A percentile compares a stretch with the other conserved stretches of the same genome.
Evolutionary conservation across 768 basidiomycete species (phyloP).

Genomic region (Lactarius indigo): DNA sequence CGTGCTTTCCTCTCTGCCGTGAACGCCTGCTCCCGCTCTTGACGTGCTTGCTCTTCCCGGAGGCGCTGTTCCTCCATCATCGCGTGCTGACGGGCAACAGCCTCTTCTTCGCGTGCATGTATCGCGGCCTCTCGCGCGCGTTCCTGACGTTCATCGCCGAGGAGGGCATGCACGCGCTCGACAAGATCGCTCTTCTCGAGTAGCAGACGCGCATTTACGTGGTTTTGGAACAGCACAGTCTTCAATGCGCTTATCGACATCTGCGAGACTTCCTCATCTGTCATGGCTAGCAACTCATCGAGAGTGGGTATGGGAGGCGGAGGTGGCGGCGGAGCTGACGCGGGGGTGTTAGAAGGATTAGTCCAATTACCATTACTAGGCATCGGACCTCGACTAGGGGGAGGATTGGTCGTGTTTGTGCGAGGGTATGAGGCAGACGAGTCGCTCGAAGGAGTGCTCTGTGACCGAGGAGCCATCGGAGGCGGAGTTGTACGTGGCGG

Average conservation of each 20-base stretch:
- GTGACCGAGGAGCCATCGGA: conserved; percentile 11
- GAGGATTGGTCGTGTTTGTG: conserved; percentile 1
- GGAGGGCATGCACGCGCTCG: conserved; percentile 55
- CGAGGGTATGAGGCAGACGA: neutral
- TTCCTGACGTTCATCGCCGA: conserved; percentile 61
- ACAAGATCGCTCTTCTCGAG: conserved; percentile 91
- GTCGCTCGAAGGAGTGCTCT: neutral
- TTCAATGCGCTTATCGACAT: conserved; percentile 76
- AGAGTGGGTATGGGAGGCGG: conserved; percentile 51
- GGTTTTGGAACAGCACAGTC: conserved; percentile 74
- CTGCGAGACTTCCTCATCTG: conserved; percentile 49
- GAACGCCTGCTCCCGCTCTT: conserved; percentile 19
- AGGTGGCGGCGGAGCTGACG: conserved; percentile 16
- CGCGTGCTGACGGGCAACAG: conserved; percentile 18
- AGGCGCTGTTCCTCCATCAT: conserved; percentile 31
- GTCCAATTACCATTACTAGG: conserved; percentile 8
- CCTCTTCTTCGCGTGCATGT: conserved; percentile 33
- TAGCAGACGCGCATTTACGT: conserved; percentile 58
- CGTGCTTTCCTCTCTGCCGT: neutral
- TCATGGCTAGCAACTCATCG: conserved; percentile 62
- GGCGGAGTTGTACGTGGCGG: conserved; percentile 24
- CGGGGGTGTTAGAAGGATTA: neutral
- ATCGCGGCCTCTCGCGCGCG: conserved; percentile 45
- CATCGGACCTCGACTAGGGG: conserved; percentile 2
- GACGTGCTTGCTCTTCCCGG: conserved; percentile 30